Evolutionary conservation across 1,139 yeast genomes (phyloP), one percentile per base, ranked within the genome.

Genomic region (Debaryomycetaceae sp.): DNA sequence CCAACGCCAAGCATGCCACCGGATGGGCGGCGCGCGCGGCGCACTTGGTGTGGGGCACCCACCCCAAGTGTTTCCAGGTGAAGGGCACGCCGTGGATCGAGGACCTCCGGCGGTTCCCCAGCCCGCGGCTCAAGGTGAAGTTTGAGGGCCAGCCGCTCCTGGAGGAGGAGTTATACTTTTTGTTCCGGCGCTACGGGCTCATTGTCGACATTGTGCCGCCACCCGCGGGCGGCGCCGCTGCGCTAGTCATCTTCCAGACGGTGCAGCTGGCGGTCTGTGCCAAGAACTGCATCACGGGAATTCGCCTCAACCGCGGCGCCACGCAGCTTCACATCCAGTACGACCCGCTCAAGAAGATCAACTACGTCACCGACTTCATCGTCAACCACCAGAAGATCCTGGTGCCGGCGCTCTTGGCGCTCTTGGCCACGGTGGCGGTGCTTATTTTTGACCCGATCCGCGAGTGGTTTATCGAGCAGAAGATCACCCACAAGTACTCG

Each of bases 31-130:
- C 19, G 3, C 8, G 19, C 16, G 4, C 24, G n/a, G 48, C 51
- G 45, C 44, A 69, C 41, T 41, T 54, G 48, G 4, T 58, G 2
- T 42, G 48, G 34, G 42, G 45, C 20, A 37, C 36, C 3, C 53
- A 48, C 68, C 78, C 56, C 53, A 58, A 39, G 48, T 83, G 62
- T 34, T 82, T 67, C 46, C 78, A 84, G 0, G 97, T 93, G 1
- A 81, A 82, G 43, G 98, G 98, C 36, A 69, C 76, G 0, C 98
- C 98, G 0, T 91, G 97, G 96, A 83, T 91, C 40, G 97, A 91
- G 56, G 98, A 91, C 52, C 65, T 91, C 49, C 72, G 83, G 43
- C 62, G 96, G 41, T 72, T 71, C 41, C 94, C 95, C 7, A 78
- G 82, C 37, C 58, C 67, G 9, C 65, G 68, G 15, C 56, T 91